phyloP scores from a whole-genome alignment of 1,284 basidiomycete genomes.

The Athelia psychrophila region DNA sequence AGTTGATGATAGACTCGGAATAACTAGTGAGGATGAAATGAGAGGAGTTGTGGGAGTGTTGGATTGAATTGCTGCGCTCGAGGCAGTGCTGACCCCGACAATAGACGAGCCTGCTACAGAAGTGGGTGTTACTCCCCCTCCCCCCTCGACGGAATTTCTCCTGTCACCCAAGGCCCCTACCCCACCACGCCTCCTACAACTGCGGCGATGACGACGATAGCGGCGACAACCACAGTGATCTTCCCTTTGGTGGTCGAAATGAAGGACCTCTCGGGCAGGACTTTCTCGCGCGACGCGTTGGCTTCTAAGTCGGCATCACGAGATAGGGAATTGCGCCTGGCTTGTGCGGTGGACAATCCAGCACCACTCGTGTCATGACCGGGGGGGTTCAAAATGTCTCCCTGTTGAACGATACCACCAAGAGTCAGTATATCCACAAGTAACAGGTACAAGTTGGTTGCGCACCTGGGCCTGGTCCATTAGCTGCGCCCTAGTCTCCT shows the following conservation, averaged over 20 bases:
- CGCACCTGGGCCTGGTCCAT: constrained; percentile 44
- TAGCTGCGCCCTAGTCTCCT: constrained; percentile 39
- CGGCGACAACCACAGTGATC: constrained; percentile 28
- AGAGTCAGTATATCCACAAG: no score
- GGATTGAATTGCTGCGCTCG: no score
- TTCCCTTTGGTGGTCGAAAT: constrained; percentile 17
- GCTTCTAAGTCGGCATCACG: constrained; percentile 25
- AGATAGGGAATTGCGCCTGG: constrained; percentile 6
- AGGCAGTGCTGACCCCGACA: no score
- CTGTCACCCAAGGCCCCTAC: no score
- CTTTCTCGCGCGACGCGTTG: constrained; percentile 32
- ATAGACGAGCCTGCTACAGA: no score
- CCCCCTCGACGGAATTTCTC: no score
- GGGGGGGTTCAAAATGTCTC: constrained; percentile 49
- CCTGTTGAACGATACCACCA: constrained; percentile 34
- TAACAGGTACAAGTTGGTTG: no score
- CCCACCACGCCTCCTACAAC: constrained; percentile 64
- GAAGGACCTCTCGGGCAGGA: constrained; percentile 15
- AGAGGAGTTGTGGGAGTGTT: no score
- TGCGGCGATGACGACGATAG: constrained; percentile 46
- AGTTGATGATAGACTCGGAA: no score
- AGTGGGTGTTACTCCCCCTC: no score
- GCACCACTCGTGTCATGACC: constrained; percentile 6
- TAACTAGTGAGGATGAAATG: no score
- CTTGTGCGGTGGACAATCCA: constrained; percentile 17